Conservation (phyloP, 495 filamentous ascomycete species). For the Neurospora intermedia region DNA sequence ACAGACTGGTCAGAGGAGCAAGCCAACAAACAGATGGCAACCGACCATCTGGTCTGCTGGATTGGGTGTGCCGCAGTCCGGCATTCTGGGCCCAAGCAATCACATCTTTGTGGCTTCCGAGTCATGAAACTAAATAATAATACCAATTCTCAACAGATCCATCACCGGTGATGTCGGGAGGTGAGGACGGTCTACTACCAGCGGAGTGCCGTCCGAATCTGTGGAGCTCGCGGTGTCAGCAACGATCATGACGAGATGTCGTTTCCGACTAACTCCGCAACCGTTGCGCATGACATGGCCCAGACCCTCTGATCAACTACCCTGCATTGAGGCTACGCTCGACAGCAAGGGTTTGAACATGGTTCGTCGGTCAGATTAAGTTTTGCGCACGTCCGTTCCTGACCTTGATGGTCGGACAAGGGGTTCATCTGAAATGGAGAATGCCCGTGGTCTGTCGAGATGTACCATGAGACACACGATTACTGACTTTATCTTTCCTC, state of each 20-base stretch:
- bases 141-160: background rate
- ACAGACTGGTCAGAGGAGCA: background rate
- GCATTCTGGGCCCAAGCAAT: slow-evolving; percentile 1
- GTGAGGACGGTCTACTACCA: background rate
- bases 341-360: slow-evolving; percentile 12
- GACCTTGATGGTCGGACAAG: background rate
- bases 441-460: background rate
- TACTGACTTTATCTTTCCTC: background rate
- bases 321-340: slow-evolving; percentile 14
- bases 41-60: background rate
- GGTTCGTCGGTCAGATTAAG: slow-evolving; percentile 46
- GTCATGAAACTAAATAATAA: slow-evolving; percentile 3
- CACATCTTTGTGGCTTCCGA: slow-evolving; percentile 3
- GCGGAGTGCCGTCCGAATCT: background rate
- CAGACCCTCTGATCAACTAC: slow-evolving; percentile 13
- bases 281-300: slow-evolving; percentile 19
- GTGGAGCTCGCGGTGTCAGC: background rate
- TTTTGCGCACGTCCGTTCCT: slow-evolving; percentile 40
- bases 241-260: slow-evolving; percentile 6
- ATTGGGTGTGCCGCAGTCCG: background rate
- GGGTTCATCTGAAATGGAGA: background rate
- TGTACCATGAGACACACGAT: background rate
- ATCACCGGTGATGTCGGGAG: background rate
- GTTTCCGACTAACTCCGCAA: slow-evolving; percentile 5
- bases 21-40: background rate